A percentile compares a stretch with the other conserved stretches of the same genome.
phyloP scores from a whole-genome alignment of 2,329 filamentous ascomycete genomes.

The Ceratocystiopsis sp. region DNA sequence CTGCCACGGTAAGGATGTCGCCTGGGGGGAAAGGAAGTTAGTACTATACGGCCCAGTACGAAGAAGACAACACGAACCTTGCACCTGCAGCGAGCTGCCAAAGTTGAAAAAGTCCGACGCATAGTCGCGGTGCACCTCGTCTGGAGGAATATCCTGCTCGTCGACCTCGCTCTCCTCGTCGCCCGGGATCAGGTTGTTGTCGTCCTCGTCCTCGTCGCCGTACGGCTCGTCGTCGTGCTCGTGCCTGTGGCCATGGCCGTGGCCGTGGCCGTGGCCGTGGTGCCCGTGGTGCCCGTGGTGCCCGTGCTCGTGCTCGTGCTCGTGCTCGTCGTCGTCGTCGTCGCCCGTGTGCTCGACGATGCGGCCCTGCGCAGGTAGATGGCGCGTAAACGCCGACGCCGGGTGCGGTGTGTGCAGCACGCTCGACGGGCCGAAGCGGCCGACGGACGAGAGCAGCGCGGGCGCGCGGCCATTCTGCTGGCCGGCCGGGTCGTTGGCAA shows the following conservation, averaged over 20 bases:
- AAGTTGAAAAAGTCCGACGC: slow-evolving; percentile 90
- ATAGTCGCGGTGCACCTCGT: slow-evolving; percentile 41
- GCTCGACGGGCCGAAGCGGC: slow-evolving; percentile 39
- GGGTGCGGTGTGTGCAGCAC: slow-evolving; percentile 40
- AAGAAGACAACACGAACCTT: slow-evolving; percentile 31
- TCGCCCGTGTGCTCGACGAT: slow-evolving; percentile 50
- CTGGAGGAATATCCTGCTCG: slow-evolving; percentile 44
- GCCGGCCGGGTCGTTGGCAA: slow-evolving; percentile 53
- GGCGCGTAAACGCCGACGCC: slow-evolving; percentile 40
- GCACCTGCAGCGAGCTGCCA: slow-evolving; percentile 90
- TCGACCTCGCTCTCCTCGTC: slow-evolving; percentile 51
- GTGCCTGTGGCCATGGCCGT: slow-evolving; percentile 37
- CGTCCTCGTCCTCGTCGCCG: slow-evolving; percentile 31
- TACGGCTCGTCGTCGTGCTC: slow-evolving; percentile 43
- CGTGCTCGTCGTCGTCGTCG: slow-evolving; percentile 38
- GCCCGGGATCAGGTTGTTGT: slow-evolving; percentile 28
- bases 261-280: slow-evolving; percentile 25
- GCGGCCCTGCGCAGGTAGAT: slow-evolving; percentile 57
- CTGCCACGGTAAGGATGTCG: slow-evolving; percentile 94
- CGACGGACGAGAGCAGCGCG: slow-evolving; percentile 50
- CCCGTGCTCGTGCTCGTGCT: slow-evolving; percentile 45
- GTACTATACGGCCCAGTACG: neutral
- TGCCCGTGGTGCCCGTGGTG: slow-evolving; percentile 25
- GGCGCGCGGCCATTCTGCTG: slow-evolving; percentile 50
- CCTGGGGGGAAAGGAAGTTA: slow-evolving; percentile 33